Evolutionary conservation across 192 early-diverging fungal genomes (phyloP).

Genomic region (Dissophora ornata): DNA sequence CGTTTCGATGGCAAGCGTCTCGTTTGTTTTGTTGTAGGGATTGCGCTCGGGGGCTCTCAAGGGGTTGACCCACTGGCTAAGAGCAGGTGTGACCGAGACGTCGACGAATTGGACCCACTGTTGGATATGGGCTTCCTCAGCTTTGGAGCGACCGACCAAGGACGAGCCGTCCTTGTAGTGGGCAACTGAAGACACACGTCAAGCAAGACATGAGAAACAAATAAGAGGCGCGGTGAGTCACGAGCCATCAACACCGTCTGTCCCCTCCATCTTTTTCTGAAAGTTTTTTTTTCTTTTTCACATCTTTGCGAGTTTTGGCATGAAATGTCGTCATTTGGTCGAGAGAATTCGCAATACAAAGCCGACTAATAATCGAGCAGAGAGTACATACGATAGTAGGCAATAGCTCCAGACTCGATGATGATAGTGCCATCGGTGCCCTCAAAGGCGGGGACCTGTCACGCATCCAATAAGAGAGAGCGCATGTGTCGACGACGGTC

Average conservation of each 20-base stretch:
- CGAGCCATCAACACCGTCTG: too few species aligned
- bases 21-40: slow-evolving; percentile 59
- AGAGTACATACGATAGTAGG: slow-evolving; percentile 85
- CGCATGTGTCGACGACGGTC: too few species aligned
- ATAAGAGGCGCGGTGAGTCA: not conserved
- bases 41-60: slow-evolving; percentile 51
- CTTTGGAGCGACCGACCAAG: slow-evolving; percentile 67
- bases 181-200: slow-evolving; percentile 49
- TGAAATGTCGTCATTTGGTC: slow-evolving; percentile 6
- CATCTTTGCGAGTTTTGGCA: too few species aligned
- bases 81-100: slow-evolving; percentile 61
- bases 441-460: slow-evolving; percentile 82
- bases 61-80: slow-evolving; percentile 58
- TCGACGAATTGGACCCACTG: slow-evolving; percentile 76
- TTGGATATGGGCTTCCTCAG: slow-evolving; percentile 72
- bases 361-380: too few species aligned
- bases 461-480: not conserved
- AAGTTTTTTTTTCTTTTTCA: too few species aligned
- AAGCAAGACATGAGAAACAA: not conserved
- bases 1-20: slow-evolving; percentile 76
- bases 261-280: too few species aligned
- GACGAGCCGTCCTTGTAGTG: slow-evolving; percentile 59
- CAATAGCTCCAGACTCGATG: slow-evolving; percentile 88
- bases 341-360: not conserved
- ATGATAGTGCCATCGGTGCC: slow-evolving; percentile 76